Evolutionary conservation across 768 basidiomycete genomes (phyloP).

Genomic region (Hericium coralloides): DNA sequence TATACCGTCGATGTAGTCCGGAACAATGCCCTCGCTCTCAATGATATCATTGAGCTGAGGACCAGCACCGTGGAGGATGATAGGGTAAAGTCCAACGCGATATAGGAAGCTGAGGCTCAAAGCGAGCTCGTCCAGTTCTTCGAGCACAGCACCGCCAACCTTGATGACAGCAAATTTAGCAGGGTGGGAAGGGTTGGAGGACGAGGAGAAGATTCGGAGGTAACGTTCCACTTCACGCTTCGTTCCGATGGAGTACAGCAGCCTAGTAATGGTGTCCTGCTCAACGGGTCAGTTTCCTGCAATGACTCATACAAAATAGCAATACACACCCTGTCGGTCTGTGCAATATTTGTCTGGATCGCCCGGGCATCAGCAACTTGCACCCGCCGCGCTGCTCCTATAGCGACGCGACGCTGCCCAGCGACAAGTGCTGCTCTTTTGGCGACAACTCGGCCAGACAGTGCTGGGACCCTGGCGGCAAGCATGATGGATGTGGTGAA

Average conservation of each 20-base stretch:
- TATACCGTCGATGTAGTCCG: conserved; percentile 97
- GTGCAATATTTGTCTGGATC: conserved; percentile 50
- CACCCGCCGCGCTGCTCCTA: conserved; percentile 18
- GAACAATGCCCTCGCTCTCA: conserved; percentile 85
- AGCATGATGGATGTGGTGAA: conserved; percentile 19
- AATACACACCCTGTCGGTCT: conserved; percentile 61
- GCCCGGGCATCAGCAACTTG: conserved; percentile 20
- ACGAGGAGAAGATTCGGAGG: conserved; percentile 95
- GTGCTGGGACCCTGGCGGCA: conserved; percentile 17
- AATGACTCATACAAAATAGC: neutral
- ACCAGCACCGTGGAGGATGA: conserved; percentile 93
- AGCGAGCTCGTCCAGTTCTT: conserved; percentile 87
- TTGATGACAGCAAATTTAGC: conserved; percentile 98
- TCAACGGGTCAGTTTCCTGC: neutral
- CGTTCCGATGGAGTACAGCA: conserved; percentile 94
- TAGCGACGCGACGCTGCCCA: conserved; percentile 29
- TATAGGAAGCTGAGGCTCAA: conserved; percentile 94
- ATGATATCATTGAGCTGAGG: conserved; percentile 94
- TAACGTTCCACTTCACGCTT: conserved; percentile 98
- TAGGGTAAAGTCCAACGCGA: conserved; percentile 94
- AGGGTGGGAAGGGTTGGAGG: conserved; percentile 79
- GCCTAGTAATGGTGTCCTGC: conserved; percentile 93
- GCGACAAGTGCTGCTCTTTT: conserved; percentile 41
- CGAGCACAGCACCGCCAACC: conserved; percentile 92
- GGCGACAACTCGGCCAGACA: conserved; percentile 21